Evolutionary conservation across 2,329 filamentous ascomycete genomes (phyloP), one percentile per base, ranked within the genome.

Genomic region (Ceratocystis lukuohia): DNA sequence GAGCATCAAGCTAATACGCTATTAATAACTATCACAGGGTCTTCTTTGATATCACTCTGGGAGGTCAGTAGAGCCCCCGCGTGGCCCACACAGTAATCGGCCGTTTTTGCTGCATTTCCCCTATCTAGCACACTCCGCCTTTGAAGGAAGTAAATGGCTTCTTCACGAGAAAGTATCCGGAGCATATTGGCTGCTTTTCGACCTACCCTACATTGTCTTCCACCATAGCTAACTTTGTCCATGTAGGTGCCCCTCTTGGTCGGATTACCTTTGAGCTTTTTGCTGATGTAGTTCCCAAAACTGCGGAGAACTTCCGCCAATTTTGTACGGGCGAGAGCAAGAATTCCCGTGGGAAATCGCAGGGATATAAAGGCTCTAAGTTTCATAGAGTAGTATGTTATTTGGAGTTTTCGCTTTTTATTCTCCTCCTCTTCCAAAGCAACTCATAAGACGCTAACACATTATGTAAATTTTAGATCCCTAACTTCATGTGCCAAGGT

Each of bases 401-500:
- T 53, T 20, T 53, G 5, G 3, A 1, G 22, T 12, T 50, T 50
- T 50, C 6, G 2, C 46, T n/a, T 25, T 4, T 25, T 50, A 22
- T 50, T 8, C 20, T 65, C 50, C 61, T 25, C 56, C 2, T 56
- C 3, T 17, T 33, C 22, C n/a, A 8, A 59, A 4, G 17, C 25
- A 5, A 17, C 28, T 1, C 56, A 25, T 1, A 15, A 3, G 3
- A 59, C 1, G 25, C 56, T 59, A 59, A 59, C 15, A 20, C 4
- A 3, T 25, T 20, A 57, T 28, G 20, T 2, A 61, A 8, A 57
- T 22, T 65, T 10, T 57, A 95, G 90, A 96, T 96, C 75, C 89
- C 89, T 77, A 88, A 89, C 72, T 96, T 97, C 78, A 97, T 97
- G 93, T 89, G 94, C 72, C 94, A 99, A 76, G 93, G 93, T 59